These are phyloP conservation scores for Lunasporangiospora selenospora DNA, from an alignment of 192 early-diverging fungal species.

Conservation along the genomic window DNA sequence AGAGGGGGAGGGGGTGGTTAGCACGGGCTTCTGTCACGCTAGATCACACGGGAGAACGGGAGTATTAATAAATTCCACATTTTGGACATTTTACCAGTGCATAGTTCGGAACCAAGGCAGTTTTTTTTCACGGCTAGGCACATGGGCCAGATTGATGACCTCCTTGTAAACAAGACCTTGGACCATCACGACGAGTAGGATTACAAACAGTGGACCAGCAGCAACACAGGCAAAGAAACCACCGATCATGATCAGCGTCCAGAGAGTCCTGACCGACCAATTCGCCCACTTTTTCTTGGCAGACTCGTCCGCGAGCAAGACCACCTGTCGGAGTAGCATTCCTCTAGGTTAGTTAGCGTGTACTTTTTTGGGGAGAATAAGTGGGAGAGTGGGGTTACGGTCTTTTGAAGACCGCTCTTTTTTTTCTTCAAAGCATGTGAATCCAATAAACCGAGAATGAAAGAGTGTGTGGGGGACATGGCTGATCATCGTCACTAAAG, in stretches of 20 bases:
- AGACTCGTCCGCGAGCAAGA: slow-evolving; percentile 56
- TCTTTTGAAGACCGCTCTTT: no score
- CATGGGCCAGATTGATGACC: slow-evolving; percentile 86
- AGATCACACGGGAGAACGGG: background rate
- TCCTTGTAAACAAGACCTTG: slow-evolving; percentile 90
- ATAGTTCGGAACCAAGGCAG: slow-evolving; percentile 90
- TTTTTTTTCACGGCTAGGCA: slow-evolving; percentile 82
- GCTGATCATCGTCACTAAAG: no score
- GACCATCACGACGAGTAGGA: slow-evolving; percentile 83
- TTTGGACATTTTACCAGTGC: slow-evolving; percentile 69
- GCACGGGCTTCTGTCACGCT: background rate
- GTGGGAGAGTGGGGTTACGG: no score
- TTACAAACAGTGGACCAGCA: slow-evolving; percentile 81
- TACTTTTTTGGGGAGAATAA: no score
- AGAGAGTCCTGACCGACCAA: slow-evolving; percentile 82
- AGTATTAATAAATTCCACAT: background rate
- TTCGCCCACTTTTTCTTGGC: slow-evolving; percentile 72
- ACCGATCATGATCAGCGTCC: slow-evolving; percentile 91
- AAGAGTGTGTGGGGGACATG: no score
- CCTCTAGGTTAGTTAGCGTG: no score
- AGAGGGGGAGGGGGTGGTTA: background rate
- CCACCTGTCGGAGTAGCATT: no score
- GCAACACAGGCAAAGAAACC: slow-evolving; percentile 78
- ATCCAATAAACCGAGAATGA: no score
- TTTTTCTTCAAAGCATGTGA: no score